phyloP scores from a whole-genome alignment of 2,329 filamentous ascomycete species.

The Aspergillus sp. region DNA sequence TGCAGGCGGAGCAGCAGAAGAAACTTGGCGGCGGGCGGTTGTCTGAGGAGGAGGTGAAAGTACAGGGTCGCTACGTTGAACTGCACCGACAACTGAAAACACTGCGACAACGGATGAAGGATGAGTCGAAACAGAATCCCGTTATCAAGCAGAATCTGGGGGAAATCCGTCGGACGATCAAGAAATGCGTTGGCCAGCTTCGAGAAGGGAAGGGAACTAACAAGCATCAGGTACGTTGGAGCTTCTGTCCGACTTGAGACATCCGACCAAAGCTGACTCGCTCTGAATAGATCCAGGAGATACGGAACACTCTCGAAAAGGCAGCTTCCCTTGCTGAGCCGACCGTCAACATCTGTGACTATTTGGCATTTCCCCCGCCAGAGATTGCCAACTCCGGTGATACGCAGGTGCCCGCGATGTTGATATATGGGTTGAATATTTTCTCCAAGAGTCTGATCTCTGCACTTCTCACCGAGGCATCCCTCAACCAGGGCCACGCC shows the following conservation, averaged over 20 bases:
- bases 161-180: slow-evolving; percentile 68
- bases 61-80: slow-evolving; percentile 50
- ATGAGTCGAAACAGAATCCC: slow-evolving; percentile 55
- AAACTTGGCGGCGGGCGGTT: slow-evolving; percentile 27
- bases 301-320: slow-evolving; percentile 53
- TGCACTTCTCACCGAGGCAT: slow-evolving; percentile 67
- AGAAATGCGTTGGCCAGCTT: slow-evolving; percentile 67
- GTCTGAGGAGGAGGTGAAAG: slow-evolving; percentile 37
- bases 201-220: slow-evolving; percentile 65
- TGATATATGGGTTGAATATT: slow-evolving; percentile 74
- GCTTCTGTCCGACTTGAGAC: slow-evolving; percentile 1
- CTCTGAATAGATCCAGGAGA: slow-evolving; percentile 35
- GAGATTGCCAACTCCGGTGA: slow-evolving; percentile 36
- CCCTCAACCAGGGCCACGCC: slow-evolving; percentile 62
- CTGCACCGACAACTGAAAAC: slow-evolving; percentile 68
- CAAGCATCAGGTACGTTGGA: slow-evolving; percentile 49
- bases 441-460: slow-evolving; percentile 70
- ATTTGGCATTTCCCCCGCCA: slow-evolving; percentile 46
- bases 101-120: slow-evolving; percentile 52
- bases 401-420: slow-evolving; percentile 59
- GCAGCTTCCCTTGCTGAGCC: slow-evolving; percentile 53
- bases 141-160: slow-evolving; percentile 65
- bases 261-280: not conserved
- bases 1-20: slow-evolving; percentile 26
- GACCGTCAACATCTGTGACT: slow-evolving; percentile 56